Conservation (phyloP, 225 moss, liverwort and hornwort species). For the Physcomitrellopsis africana region DNA sequence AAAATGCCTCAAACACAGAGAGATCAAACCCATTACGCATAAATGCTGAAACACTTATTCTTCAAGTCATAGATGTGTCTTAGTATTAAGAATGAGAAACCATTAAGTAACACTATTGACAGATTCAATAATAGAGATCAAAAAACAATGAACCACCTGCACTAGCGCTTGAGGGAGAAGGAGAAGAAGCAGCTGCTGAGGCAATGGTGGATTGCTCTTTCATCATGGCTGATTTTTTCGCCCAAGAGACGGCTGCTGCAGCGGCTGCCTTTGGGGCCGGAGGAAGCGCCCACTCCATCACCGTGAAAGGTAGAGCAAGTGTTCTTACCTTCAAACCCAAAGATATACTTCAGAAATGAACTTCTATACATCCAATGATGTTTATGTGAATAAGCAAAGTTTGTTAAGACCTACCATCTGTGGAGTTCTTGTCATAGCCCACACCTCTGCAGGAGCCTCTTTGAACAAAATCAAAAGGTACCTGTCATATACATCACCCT, state of each 20-base stretch:
- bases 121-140: slow-evolving; percentile 17
- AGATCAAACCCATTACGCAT: neutral
- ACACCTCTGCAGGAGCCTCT: slow-evolving; percentile 99
- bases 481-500: slow-evolving; percentile 53
- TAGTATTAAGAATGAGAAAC: neutral
- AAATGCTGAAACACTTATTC: slow-evolving; percentile 4
- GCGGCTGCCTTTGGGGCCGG: slow-evolving; percentile 79
- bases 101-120: slow-evolving; percentile 11
- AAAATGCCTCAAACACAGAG: slow-evolving; percentile 17
- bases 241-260: slow-evolving; percentile 53
- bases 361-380: slow-evolving; percentile 5
- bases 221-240: slow-evolving; percentile 56
- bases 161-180: slow-evolving; percentile 34
- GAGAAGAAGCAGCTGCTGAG: slow-evolving; percentile 82
- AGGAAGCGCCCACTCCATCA: slow-evolving; percentile 99
- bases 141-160: slow-evolving; percentile 34
- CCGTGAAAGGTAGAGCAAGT: slow-evolving; percentile 93
- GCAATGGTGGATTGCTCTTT: slow-evolving; percentile 80
- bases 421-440: slow-evolving; percentile 96
- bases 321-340: slow-evolving; percentile 83
- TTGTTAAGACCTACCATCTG: slow-evolving; percentile 69
- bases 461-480: slow-evolving; percentile 91
- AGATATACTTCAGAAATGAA: slow-evolving; percentile 31
- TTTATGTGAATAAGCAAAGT: slow-evolving; percentile 10
- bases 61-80: slow-evolving; percentile 12